Percentiles rank a stretch among this genome's conserved stretches.
Conservation (phyloP, 352 stramenopile genomes). For the Aphanomyces astaci region DNA sequence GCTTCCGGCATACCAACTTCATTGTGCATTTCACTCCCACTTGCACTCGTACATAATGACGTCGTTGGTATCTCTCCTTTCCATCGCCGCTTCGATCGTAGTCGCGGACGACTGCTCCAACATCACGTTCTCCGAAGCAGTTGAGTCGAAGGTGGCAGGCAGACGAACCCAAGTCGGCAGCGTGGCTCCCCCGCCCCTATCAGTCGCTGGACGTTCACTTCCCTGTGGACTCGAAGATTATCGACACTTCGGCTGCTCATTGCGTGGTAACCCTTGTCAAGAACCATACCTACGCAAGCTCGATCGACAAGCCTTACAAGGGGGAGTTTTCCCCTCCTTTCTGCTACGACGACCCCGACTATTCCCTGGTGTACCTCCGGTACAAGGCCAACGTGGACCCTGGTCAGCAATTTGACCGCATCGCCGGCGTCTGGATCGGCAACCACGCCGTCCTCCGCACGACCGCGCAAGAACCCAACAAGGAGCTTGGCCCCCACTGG, state of each 20-base stretch:
- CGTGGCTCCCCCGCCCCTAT: background rate
- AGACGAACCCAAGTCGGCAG: too few relatives aligned
- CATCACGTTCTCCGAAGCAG: too few relatives aligned
- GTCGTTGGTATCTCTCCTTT: too few relatives aligned
- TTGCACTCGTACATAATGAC: too few relatives aligned
- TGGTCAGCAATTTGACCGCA: slow-evolving; percentile 60
- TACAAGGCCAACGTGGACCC: slow-evolving; percentile 38
- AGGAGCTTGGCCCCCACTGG: slow-evolving; percentile 30
- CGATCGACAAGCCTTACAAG: slow-evolving; percentile 46
- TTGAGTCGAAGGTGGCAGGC: too few relatives aligned
- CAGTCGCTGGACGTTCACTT: slow-evolving; percentile 34
- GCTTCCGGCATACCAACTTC: too few relatives aligned
- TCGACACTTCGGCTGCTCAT: slow-evolving; percentile 24
- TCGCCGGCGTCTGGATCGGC: slow-evolving; percentile 65
- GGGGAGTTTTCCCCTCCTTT: slow-evolving; percentile 34
- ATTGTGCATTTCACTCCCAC: too few relatives aligned
- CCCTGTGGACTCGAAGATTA: slow-evolving; percentile 38
- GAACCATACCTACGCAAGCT: slow-evolving; percentile 45
- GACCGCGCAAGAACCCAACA: slow-evolving; percentile 52
- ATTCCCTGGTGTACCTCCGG: slow-evolving; percentile 51
- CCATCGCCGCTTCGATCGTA: too few relatives aligned
- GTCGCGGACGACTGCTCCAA: too few relatives aligned
- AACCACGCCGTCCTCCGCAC: slow-evolving; percentile 61
- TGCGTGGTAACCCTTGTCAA: slow-evolving; percentile 42
- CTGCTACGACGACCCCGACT: slow-evolving; percentile 31